phyloP scores from a whole-genome alignment of 2,329 filamentous ascomycete species.

The Botrytis fragariae region DNA sequence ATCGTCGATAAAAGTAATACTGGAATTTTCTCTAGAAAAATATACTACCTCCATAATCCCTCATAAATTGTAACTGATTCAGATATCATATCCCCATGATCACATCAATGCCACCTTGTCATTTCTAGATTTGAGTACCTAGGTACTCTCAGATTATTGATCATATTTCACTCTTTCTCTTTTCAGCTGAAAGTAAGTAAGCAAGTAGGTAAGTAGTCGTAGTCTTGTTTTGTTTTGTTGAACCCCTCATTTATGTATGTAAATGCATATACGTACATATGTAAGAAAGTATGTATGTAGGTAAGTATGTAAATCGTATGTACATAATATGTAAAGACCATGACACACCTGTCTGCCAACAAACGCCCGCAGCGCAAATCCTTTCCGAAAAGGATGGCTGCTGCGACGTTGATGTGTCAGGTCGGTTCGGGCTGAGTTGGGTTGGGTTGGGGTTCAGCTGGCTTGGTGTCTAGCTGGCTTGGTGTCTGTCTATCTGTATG shows the following conservation, averaged over 20 bases:
- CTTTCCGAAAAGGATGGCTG: background rate
- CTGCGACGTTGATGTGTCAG: background rate
- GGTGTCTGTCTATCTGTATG: background rate
- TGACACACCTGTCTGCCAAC: background rate
- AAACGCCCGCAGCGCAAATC: background rate
- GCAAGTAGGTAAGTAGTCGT: too few relatives aligned
- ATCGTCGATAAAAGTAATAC: background rate
- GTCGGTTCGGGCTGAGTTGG: too few relatives aligned
- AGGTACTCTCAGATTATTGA: background rate
- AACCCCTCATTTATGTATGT: background rate
- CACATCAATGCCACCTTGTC: background rate
- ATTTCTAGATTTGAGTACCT: background rate
- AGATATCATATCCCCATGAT: background rate
- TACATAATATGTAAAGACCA: too few relatives aligned
- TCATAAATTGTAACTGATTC: background rate
- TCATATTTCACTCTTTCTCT: background rate
- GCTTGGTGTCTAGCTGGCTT: background rate
- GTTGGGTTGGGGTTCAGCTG: background rate
- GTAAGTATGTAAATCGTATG: too few relatives aligned
- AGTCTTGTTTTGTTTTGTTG: background rate
- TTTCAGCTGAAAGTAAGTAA: background rate
- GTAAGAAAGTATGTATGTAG: too few relatives aligned
- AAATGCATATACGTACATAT: too few relatives aligned
- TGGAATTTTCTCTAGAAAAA: background rate
- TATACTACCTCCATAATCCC: background rate